These are phyloP conservation scores for Didymella sp. DNA, from an alignment of 2,329 filamentous ascomycete species.

Conservation along the genomic window DNA sequence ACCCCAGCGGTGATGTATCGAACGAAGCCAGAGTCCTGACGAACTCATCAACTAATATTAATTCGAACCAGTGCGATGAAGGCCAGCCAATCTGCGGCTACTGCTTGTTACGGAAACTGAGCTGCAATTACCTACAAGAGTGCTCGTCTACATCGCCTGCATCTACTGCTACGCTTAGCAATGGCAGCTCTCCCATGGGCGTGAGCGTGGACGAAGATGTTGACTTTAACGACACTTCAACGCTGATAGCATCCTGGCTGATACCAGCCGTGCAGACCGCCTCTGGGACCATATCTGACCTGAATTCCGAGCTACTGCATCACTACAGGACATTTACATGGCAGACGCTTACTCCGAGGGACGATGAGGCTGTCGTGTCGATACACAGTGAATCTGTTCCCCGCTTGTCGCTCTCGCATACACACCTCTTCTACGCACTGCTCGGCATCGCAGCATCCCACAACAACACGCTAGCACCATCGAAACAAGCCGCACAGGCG, in stretches of 20 bases:
- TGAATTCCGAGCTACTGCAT: constrained; percentile 35
- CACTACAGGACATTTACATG: constrained; percentile 38
- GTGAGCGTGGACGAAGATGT: background rate
- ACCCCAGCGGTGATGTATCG: background rate
- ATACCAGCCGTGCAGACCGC: constrained; percentile 30
- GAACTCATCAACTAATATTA: background rate
- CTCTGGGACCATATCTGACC: constrained; percentile 28
- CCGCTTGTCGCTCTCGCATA: constrained; percentile 26
- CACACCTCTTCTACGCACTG: constrained; percentile 37
- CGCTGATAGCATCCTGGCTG: constrained; percentile 20
- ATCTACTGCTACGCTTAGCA: background rate
- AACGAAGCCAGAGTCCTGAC: background rate
- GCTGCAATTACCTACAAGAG: constrained; percentile 35
- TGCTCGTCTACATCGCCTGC: constrained; percentile 9
- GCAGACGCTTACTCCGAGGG: constrained; percentile 31
- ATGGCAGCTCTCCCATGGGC: background rate
- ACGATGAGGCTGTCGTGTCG: constrained; percentile 22
- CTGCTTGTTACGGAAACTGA: constrained; percentile 33
- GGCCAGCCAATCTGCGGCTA: constrained; percentile 36
- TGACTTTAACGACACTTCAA: constrained; percentile 26
- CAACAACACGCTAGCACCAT: constrained; percentile 23
- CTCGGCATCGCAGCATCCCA: constrained; percentile 40
- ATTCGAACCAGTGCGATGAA: constrained; percentile 42
- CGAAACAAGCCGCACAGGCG: constrained; percentile 21
- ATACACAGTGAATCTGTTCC: constrained; percentile 38